phyloP scores from a whole-genome alignment of 176 grass and related monocot species.

The Carex kokanica region DNA sequence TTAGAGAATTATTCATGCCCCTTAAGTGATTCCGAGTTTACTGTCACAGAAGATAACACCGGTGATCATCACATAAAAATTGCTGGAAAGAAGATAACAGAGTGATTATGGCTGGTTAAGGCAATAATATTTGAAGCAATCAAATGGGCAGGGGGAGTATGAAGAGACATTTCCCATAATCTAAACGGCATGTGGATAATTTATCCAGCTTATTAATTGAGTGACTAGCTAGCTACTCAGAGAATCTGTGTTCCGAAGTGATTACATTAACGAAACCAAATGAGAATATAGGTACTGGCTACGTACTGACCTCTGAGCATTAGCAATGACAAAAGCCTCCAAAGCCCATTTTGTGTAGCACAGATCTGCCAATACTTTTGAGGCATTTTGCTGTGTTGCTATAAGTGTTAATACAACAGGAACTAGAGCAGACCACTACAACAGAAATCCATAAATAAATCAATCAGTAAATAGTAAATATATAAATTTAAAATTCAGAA shows the following conservation, averaged over 20 bases:
- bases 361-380: slow-evolving; percentile 43
- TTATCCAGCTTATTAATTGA: not conserved
- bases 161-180: not conserved
- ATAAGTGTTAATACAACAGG: slow-evolving; percentile 76
- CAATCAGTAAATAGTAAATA: not conserved
- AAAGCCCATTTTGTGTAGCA: slow-evolving; percentile 96
- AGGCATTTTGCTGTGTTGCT: slow-evolving; percentile 55
- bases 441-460: slow-evolving; percentile 6
- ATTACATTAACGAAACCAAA: not conserved
- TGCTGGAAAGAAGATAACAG: not conserved
- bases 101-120: no score
- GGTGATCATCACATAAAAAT: not conserved
- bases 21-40: not conserved
- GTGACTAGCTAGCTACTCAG: not conserved
- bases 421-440: slow-evolving; percentile 78
- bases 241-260: not conserved
- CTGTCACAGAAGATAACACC: not conserved
- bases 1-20: not conserved
- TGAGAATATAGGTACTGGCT: not conserved
- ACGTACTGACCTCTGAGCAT: slow-evolving; percentile 46
- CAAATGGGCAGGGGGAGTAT: not conserved
- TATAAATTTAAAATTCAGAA: not conserved
- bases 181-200: not conserved
- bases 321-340: slow-evolving; percentile 74
- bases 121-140: not conserved